Evolutionary conservation across 306 rosid species (phyloP).

Genomic region (Pachyrhizus erosus): DNA sequence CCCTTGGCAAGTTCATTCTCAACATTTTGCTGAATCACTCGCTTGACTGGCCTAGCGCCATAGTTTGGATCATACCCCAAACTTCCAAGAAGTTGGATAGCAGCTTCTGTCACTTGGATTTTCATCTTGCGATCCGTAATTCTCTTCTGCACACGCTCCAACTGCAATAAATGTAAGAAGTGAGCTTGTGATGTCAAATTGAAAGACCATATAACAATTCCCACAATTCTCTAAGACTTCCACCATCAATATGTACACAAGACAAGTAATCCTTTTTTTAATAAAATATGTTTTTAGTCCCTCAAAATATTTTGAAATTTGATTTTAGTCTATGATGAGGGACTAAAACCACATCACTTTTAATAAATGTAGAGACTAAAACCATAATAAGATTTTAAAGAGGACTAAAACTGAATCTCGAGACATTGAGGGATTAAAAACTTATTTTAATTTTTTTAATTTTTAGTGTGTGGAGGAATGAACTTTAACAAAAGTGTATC

Average conservation of each 20-base stretch:
- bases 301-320: neutral
- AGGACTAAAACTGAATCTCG: neutral
- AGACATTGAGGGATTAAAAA: neutral
- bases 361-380: neutral
- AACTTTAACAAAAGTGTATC: neutral
- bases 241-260: neutral
- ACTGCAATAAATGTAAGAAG: conserved; percentile 47
- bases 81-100: conserved; percentile 83
- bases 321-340: neutral
- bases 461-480: neutral
- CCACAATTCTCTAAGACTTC: neutral
- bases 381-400: neutral
- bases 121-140: conserved; percentile 88
- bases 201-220: neutral
- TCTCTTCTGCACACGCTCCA: conserved; percentile 92
- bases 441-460: neutral
- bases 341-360: too few species aligned
- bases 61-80: conserved; percentile 95
- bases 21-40: conserved; percentile 90
- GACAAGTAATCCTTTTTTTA: neutral
- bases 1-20: conserved; percentile 97
- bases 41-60: conserved; percentile 97
- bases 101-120: conserved; percentile 76
- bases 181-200: neutral
- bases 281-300: neutral